Percentiles rank a stretch among this genome's conserved stretches.
Evolutionary conservation across 179 eudicot genomes (phyloP).

Genomic region (Nepenthes alata): DNA sequence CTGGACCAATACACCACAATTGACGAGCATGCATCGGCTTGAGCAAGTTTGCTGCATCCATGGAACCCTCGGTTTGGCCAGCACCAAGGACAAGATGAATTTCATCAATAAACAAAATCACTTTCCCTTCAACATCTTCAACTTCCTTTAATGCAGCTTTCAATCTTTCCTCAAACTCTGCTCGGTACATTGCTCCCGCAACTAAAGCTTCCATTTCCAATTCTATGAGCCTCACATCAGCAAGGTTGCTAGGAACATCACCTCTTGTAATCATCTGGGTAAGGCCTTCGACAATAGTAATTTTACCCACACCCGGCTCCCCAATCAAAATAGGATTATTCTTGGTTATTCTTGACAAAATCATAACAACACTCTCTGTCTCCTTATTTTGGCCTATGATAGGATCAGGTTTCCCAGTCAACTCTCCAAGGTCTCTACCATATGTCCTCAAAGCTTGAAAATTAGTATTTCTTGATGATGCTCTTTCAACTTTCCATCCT

Average conservation of each 20-base stretch:
- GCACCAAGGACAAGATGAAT: conserved; percentile 74
- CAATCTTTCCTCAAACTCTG: conserved; percentile 68
- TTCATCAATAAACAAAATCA: conserved; percentile 67
- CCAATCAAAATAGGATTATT: conserved; percentile 74
- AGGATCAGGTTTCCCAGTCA: conserved; percentile 76
- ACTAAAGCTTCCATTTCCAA: conserved; percentile 66
- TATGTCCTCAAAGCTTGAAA: conserved; percentile 66
- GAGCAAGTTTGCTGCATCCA: conserved; percentile 77
- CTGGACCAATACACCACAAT: conserved; percentile 69
- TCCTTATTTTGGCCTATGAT: conserved; percentile 81
- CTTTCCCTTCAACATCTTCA: conserved; percentile 69
- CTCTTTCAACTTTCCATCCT: conserved; percentile 67
- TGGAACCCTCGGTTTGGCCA: conserved; percentile 61
- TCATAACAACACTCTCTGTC: conserved; percentile 56
- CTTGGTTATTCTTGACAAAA: conserved; percentile 65
- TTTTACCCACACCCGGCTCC: conserved; percentile 85
- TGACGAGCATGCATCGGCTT: conserved; percentile 86
- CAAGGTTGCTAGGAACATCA: conserved; percentile 66
- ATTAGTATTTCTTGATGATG: conserved; percentile 40
- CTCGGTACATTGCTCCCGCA: conserved; percentile 69
- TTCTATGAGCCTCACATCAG: conserved; percentile 58
- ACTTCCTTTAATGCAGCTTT: conserved; percentile 74
- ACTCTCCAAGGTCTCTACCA: conserved; percentile 69
- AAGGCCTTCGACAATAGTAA: conserved; percentile 70
- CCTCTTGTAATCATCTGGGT: conserved; percentile 71